Evolutionary conservation across 2,329 filamentous ascomycete genomes (phyloP).

Genomic region (Botrytis paeoniae): DNA sequence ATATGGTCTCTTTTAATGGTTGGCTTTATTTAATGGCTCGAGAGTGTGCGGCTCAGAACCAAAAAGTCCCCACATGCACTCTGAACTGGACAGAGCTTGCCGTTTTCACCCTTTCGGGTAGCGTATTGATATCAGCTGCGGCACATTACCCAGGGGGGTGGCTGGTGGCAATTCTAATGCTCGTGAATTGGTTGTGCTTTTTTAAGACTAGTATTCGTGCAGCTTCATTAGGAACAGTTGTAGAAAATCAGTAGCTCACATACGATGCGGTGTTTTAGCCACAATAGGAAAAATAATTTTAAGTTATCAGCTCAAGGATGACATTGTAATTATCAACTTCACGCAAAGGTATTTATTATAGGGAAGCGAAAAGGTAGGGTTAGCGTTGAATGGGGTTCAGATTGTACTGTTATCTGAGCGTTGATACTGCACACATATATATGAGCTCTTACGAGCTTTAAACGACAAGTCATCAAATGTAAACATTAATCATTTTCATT

Average conservation of each 20-base stretch:
- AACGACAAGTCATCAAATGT: neutral
- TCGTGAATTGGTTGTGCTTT: neutral
- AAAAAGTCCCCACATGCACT: neutral
- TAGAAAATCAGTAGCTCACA: neutral
- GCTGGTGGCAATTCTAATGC: neutral
- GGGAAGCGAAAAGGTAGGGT: neutral
- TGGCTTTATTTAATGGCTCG: neutral
- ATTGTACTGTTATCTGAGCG: neutral
- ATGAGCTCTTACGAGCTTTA: neutral
- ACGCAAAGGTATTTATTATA: neutral
- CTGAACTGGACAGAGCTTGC: neutral
- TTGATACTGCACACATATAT: neutral
- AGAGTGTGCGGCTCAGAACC: neutral
- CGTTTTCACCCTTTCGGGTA: neutral
- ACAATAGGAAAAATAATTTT: neutral
- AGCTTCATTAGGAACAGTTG: neutral
- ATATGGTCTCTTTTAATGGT: neutral
- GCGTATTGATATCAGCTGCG: neutral
- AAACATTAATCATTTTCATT: constrained; percentile 7
- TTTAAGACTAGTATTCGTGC: neutral
- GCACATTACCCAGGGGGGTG: neutral
- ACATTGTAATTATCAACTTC: neutral
- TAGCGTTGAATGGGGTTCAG: neutral
- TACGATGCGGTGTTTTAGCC: neutral
- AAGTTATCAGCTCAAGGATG: neutral